Base-by-base conservation (phyloP, 1,284 basidiomycete species). In the Microbotryum lychnidis-dioicae region DNA sequence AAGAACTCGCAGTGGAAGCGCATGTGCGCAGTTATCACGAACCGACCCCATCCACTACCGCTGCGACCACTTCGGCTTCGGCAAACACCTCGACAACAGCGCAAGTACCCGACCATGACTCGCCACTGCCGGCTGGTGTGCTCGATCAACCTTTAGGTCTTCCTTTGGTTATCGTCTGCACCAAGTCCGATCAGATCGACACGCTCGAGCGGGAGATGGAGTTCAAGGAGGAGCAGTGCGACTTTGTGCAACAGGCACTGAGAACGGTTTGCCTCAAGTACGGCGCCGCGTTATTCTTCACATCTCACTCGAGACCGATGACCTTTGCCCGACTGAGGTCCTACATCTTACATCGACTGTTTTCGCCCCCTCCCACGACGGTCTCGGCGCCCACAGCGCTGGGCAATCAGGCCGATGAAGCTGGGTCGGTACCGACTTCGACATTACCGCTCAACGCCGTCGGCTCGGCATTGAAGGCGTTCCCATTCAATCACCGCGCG, bases 211-310 rank as follows among this genome's bases (percentile, higher is more conserved):
- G 73, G 44, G 74, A 77, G 27, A 72, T 73, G 21, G 67, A 73
- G 29, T 74, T 78, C 58, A 73, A 73, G 87, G 96, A 98, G 75
- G 94, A 97, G 75, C 82, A 89, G 69, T 93, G 92, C 54, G 94
- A 98, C 75, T 89, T 89, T 57, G 82, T 97, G 23, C 94, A 97
- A 84, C 94, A 98, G 73, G 84, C 91, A 25, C 79, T 98, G 57
- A 83, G 94, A 33, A 91, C 91, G 1, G 83, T 97, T 61, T 96
- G 90, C 72, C 77, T 97, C 56, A 88, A 90, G 76, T 96, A 97
- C 73, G 96, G 96, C 25, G 92, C 94, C 0, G 83, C 84, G 0
- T 76, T 98, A 50, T 94, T 97, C 75, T 97, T 93, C 72, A 92
- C 91, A 0, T 90, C 91, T 0, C 85, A 83, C 7, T 73, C 75